Base-by-base conservation (phyloP, 108 stramenopile genomes). In the Cyclostephanos invisitatus region DNA sequence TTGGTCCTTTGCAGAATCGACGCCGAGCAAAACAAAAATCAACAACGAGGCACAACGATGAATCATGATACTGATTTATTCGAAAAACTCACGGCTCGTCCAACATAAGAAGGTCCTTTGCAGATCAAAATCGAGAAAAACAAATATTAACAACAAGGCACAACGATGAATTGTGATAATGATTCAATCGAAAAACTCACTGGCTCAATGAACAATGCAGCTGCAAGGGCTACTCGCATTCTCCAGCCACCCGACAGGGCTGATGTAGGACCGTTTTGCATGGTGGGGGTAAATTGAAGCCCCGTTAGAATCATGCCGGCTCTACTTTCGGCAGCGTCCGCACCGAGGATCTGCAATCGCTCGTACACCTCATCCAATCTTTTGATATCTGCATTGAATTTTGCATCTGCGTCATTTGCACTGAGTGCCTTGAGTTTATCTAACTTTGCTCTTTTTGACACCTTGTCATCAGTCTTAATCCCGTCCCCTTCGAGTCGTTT, bases 181-280 rank as follows among this genome's bases (percentile, higher is more conserved):
- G 1, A 29, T 37, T 49, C 0, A 46, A 48, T 54, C 15, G 51
- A 58, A 12, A 14, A 42, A 65, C 63, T 67, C 58, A 67, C 36
- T 18, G 96, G 96, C 65, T 93, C 87, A 67, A 96, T 90, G 67
- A 97, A 94, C n/a, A 99, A 83, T 6, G 98, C 96, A 3, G 95
- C 97, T 8, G 98, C 98, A 28, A 99, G 73, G 1, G 96, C 91
- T 66, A 99, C 98, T 50, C 98, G 88, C 98, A 99, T 99, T 40
- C 98, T 69, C 98, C 98, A 99, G 7, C 98, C 98, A 64, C 98
- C 98, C 11, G 84, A 86, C 20, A 98, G 80, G 22, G 90, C 87
- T 21, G 90, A 92, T 2, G 95, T 93, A 20, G 93, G 89, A 58
- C 89, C 82, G 32, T 36, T 69, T 83, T 97, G 96, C 97, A 97